phyloP scores from a whole-genome alignment of 176 grass and related monocot species.

The Rhynchospora tenuis region DNA sequence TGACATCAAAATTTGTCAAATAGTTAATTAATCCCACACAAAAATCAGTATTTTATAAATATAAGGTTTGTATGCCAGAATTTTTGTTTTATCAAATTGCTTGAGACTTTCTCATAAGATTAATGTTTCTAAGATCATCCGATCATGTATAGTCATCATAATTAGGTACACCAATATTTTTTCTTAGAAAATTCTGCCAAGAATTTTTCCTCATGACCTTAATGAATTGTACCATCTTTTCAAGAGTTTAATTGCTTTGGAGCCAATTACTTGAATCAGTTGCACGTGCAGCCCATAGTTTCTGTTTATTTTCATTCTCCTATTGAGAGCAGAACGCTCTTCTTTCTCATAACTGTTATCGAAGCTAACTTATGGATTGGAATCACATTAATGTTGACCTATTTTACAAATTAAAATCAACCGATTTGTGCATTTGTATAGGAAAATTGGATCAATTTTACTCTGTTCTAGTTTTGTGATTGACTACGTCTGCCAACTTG shows the following conservation, averaged over 20 bases:
- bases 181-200: not conserved
- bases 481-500: not conserved
- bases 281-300: not conserved
- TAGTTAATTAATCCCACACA: not conserved
- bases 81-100: not conserved
- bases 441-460: too few relatives aligned
- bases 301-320: not conserved
- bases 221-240: not conserved
- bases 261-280: not conserved
- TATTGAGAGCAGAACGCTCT: not conserved
- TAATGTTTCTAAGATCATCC: not conserved
- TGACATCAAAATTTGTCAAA: not conserved
- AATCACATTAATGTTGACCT: not conserved
- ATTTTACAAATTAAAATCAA: not conserved
- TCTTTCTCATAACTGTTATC: not conserved
- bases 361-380: not conserved
- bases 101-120: not conserved
- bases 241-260: not conserved
- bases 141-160: not conserved
- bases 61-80: not conserved
- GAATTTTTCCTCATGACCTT: not conserved
- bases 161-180: not conserved
- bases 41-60: not conserved
- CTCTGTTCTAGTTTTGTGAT: too few relatives aligned
- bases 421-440: not conserved